Evolutionary conservation across 208 protist genomes (phyloP), one percentile per base, ranked within the genome.

Genomic region (Trypanosoma conorhini): DNA sequence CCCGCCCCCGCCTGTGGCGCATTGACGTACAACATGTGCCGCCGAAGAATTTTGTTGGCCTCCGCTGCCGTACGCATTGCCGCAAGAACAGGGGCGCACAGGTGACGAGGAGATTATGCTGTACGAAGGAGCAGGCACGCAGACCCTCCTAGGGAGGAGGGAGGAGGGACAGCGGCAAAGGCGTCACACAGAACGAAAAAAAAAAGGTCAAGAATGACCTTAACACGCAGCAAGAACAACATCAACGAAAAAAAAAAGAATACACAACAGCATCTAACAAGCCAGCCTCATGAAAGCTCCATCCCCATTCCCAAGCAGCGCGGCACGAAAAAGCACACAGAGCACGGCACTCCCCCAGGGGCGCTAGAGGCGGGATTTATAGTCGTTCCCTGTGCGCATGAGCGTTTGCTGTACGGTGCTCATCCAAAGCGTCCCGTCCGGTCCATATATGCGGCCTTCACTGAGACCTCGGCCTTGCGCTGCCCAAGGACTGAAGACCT

Each of bases 341-440:
- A 46, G 5, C 8, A 46, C 8, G 42, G 9, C 17, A 54, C 52
- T 52, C 54, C 33, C 35, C 63, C 22, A 12, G 0, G 9, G 19
- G 17, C n/a, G 17, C 38, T 67, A 81, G 31, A 81, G 58, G n/a
- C 73, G 70, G 24, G 70, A 76, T 4, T 48, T 31, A 31, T 64
- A 77, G 5, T 51, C 54, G 15, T 59, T 44, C 26, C 50, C 50
- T 44, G 80, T 76, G 44, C 79, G 79, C 30, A 88, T 51, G 21
- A 87, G 56, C 21, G 70, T 79, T 70, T 90, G 76, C 40, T 87
- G 85, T 15, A 67, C 70, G 22, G 82, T 81, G 35, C 76, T 80
- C 62, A 90, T 76, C 67, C 74, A 78, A 26, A 87, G 62, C 17
- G 46, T 59, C n/a, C 85, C 85, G 31, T 77, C 77, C 3, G 58